phyloP scores from a whole-genome alignment of 208 protist genomes.

The Entamoeba histolytica region DNA sequence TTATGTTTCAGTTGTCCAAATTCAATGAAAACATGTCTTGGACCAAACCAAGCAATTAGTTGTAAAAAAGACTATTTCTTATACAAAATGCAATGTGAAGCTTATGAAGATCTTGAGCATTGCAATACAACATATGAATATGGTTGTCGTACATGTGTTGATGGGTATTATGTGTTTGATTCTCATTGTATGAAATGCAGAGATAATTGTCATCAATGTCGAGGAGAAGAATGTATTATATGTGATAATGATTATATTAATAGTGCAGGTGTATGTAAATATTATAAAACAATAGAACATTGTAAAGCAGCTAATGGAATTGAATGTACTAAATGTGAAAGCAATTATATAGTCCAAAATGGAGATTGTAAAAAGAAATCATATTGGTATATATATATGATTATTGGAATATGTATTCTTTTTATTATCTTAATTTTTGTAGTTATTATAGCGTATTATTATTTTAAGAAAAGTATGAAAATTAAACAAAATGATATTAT shows the following conservation, averaged over 20 bases:
- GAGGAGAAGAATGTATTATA: neutral
- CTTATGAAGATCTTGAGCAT: neutral
- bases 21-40: neutral
- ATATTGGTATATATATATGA: neutral
- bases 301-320: neutral
- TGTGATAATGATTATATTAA: neutral
- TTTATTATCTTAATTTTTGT: neutral
- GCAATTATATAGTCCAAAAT: neutral
- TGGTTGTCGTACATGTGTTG: neutral
- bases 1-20: neutral
- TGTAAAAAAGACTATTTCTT: neutral
- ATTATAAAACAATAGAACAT: neutral
- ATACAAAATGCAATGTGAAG: neutral
- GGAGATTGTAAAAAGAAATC: neutral
- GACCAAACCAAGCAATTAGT: neutral
- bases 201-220: neutral
- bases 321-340: neutral
- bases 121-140: neutral
- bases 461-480: neutral
- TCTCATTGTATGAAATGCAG: neutral
- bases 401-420: neutral
- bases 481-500: neutral
- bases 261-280: neutral
- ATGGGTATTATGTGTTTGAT: neutral
- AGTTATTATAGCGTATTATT: neutral